Evolutionary conservation across 164 flowering plant genomes (phyloP), one percentile per base, ranked within the genome.

Genomic region (Annona squamosa): DNA sequence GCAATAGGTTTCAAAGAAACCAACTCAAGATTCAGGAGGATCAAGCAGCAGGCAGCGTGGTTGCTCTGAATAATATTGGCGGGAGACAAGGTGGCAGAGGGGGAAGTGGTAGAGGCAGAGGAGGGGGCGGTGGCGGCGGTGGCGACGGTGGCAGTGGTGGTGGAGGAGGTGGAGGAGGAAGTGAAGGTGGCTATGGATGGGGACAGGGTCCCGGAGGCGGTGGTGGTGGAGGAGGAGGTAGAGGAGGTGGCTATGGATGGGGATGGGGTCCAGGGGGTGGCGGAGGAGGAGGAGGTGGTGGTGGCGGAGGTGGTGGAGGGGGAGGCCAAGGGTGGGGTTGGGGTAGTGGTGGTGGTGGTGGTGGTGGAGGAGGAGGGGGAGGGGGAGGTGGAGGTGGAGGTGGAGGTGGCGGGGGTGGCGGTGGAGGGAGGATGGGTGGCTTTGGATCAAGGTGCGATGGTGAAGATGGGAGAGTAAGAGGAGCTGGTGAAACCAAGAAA

Each of bases 181-280:
- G 65, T 13, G 72, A 65, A 1, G 46, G 72, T 3, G 65, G 72
- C 2, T 59, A 65, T 2, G 65, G 66, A 2, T 66, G 67, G 2
- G 65, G 52, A 3, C 13, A 26, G 9, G 65, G 73, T 13, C 52
- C 52, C 4, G 47, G 52, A 12, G 73, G 73, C 4, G 73, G 73
- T 13, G 73, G 66, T 2, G 65, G 66, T 37, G 73, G 66, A 9
- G 66, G 19, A 2, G 41, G 64, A 57, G 73, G 73, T 3, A 4
- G 73, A 2, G 73, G 72, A 3, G 63, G 73, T 13, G 63, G 65
- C 3, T 43, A n/a, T 37, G 47, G 67, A 45, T 65, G 73, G 44
- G 47, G 67, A n/a, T 46, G 67, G 9, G 65, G 73, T 7, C 66
- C 66, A 13, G 65, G 67, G 2, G 52, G 67, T 5, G 66, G 56